phyloP scores from a whole-genome alignment of 164 flowering plant genomes.

The Umbellularia californica region DNA sequence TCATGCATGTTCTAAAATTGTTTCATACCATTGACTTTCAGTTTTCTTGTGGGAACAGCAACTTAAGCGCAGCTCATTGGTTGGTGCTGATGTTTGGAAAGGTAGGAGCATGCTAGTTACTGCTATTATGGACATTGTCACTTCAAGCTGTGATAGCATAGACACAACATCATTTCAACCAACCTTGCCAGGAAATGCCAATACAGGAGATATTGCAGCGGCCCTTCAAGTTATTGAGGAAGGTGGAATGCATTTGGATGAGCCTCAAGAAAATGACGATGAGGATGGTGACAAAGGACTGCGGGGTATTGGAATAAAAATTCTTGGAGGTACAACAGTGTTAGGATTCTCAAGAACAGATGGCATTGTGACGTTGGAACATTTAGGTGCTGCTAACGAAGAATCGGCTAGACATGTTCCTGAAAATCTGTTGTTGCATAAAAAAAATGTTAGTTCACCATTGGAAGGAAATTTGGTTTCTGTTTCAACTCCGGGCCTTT shows the following conservation, averaged over 20 bases:
- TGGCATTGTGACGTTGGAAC: slow-evolving; percentile 32
- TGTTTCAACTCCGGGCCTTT: slow-evolving; percentile 82
- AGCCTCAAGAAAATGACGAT: slow-evolving; percentile 41
- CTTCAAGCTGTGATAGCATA: slow-evolving; percentile 67
- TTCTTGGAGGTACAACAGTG: slow-evolving; percentile 82
- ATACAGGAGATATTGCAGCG: slow-evolving; percentile 79
- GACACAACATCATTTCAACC: slow-evolving; percentile 55
- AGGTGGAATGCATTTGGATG: slow-evolving; percentile 82
- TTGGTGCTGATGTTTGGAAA: slow-evolving; percentile 66
- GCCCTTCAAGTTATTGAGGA: slow-evolving; percentile 91
- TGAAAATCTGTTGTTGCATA: slow-evolving; percentile 30
- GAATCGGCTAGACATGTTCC: slow-evolving; percentile 21
- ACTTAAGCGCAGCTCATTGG: slow-evolving; percentile 57
- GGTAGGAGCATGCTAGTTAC: slow-evolving; percentile 99
- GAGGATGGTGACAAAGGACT: slow-evolving; percentile 68
- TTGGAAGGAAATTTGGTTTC: slow-evolving; percentile 37
- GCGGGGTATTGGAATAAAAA: slow-evolving; percentile 80
- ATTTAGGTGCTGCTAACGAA: slow-evolving; percentile 18
- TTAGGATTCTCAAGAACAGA: slow-evolving; percentile 64
- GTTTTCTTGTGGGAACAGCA: slow-evolving; percentile 53
- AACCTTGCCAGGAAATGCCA: slow-evolving; percentile 64
- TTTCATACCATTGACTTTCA: slow-evolving; percentile 23
- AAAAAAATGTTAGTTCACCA: slow-evolving; percentile 28
- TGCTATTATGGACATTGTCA: slow-evolving; percentile 94
- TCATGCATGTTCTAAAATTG: neutral